A percentile compares a stretch with the other conserved stretches of the same genome.
Evolutionary conservation across 768 basidiomycete genomes (phyloP).

Genomic region (Termitomyces sp.): DNA sequence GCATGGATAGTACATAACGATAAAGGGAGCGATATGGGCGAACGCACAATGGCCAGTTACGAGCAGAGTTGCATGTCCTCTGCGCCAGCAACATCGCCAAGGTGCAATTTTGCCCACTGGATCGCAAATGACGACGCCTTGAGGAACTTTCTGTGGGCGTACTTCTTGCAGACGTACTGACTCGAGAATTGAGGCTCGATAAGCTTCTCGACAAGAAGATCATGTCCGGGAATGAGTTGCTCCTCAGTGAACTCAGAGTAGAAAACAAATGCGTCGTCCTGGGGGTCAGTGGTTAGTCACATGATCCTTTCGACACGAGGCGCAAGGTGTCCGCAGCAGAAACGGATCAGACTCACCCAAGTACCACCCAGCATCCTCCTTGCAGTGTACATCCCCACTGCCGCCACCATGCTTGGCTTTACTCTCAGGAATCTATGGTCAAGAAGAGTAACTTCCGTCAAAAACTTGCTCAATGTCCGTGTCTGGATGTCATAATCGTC

Average conservation of each 20-base stretch:
- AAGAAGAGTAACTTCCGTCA: constrained; percentile 92
- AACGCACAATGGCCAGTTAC: constrained; percentile 21
- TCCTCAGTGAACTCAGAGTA: constrained; percentile 91
- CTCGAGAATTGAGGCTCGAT: constrained; percentile 73
- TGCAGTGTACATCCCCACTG: constrained; percentile 96
- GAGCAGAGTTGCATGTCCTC: constrained; percentile 43
- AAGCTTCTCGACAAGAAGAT: constrained; percentile 79
- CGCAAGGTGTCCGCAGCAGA: constrained; percentile 5
- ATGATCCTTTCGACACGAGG: constrained; percentile 21
- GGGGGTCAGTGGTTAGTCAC: constrained; percentile 30
- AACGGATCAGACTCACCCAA: constrained; percentile 69
- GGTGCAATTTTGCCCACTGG: constrained; percentile 60
- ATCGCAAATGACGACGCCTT: constrained; percentile 80
- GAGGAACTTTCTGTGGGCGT: constrained; percentile 96
- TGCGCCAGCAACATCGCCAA: constrained; percentile 29
- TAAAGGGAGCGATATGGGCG: constrained; percentile 14
- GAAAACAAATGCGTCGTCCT: constrained; percentile 90
- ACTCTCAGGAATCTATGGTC: constrained; percentile 90
- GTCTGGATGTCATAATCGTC: constrained; percentile 99
- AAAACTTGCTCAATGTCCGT: constrained; percentile 93
- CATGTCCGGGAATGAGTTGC: constrained; percentile 77
- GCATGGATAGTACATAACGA: constrained; percentile 15
- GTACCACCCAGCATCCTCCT: constrained; percentile 90
- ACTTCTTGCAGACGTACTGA: constrained; percentile 92
- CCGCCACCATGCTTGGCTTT: constrained; percentile 91